A percentile compares a stretch with the other conserved stretches of the same genome.
These are phyloP conservation scores for Tuctoria greenei DNA, from an alignment of 176 grass and related monocot species.

Conservation along the genomic window DNA sequence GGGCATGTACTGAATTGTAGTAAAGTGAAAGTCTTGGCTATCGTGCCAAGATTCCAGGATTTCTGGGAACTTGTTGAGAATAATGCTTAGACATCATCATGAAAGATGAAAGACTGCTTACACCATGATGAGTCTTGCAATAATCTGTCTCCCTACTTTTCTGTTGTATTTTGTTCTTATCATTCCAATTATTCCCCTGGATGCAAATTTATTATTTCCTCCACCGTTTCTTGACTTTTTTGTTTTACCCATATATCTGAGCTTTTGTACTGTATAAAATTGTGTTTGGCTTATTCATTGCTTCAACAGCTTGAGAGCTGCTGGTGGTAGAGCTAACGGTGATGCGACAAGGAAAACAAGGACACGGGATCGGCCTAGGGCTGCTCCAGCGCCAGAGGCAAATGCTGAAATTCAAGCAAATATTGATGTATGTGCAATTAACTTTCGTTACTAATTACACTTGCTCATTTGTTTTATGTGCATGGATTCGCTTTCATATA, in stretches of 20 bases:
- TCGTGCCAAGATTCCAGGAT: constrained; percentile 51
- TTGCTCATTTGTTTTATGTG: constrained; percentile 14
- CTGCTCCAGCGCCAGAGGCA: constrained; percentile 76
- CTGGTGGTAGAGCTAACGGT: constrained; percentile 64
- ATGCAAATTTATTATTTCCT: constrained; percentile 19
- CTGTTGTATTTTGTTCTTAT: constrained; percentile 11
- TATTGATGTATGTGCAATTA: constrained; percentile 62
- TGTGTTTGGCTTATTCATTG: constrained; percentile 22
- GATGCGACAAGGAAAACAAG: constrained; percentile 72
- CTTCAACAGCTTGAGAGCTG: constrained; percentile 59
- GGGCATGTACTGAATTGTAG: constrained; percentile 34
- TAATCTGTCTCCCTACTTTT: constrained; percentile 27
- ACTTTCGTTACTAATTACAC: constrained; percentile 22
- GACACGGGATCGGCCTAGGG: constrained; percentile 66
- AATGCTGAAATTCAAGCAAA: constrained; percentile 90
- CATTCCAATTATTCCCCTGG: background rate
- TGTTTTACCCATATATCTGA: constrained; percentile 12
- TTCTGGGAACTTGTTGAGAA: constrained; percentile 50
- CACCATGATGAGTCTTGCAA: constrained; percentile 47
- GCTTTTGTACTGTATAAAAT: constrained; percentile 19
- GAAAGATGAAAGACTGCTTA: constrained; percentile 39
- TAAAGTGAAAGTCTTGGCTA: constrained; percentile 41
- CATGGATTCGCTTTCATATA: background rate
- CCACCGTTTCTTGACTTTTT: background rate
- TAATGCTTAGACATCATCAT: constrained; percentile 57